Percentiles rank a stretch among this genome's conserved stretches.
Evolutionary conservation across 495 filamentous ascomycete species (phyloP).

Genomic region (Penicillium diatomitis): DNA sequence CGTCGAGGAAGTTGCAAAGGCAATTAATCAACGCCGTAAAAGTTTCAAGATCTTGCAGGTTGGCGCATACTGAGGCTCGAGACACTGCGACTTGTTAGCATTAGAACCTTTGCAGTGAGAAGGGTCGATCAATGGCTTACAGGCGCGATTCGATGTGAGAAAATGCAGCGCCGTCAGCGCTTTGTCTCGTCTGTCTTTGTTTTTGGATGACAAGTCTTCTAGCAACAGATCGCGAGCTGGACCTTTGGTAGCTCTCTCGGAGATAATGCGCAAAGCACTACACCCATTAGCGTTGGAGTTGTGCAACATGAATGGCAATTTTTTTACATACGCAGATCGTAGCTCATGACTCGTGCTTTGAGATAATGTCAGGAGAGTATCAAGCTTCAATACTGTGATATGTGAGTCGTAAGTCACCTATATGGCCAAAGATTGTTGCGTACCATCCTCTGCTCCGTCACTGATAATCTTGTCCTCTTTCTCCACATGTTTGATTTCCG

Average conservation of each 20-base stretch:
- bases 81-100: conserved; percentile 23
- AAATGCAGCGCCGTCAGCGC: conserved; percentile 38
- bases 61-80: conserved; percentile 30
- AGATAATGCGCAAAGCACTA: conserved; percentile 42
- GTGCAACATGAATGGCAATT: background rate
- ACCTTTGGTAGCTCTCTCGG: conserved; percentile 37
- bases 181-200: conserved; percentile 25
- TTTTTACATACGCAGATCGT: conserved; percentile 38
- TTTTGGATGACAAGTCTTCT: conserved; percentile 29
- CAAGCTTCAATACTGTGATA: conserved; percentile 36
- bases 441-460: conserved; percentile 42
- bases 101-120: background rate
- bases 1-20: conserved; percentile 39
- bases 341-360: conserved; percentile 43
- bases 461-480: conserved; percentile 37
- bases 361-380: conserved; percentile 41
- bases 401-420: conserved; percentile 1
- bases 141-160: conserved; percentile 32
- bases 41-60: conserved; percentile 29
- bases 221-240: conserved; percentile 33
- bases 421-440: background rate
- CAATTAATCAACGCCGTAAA: conserved; percentile 37
- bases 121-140: conserved; percentile 16
- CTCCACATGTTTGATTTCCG: conserved; percentile 40
- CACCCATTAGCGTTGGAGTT: conserved; percentile 3